These are phyloP conservation scores for Cicer judaicum DNA, from an alignment of 306 rosid species.

Conservation along the genomic window DNA sequence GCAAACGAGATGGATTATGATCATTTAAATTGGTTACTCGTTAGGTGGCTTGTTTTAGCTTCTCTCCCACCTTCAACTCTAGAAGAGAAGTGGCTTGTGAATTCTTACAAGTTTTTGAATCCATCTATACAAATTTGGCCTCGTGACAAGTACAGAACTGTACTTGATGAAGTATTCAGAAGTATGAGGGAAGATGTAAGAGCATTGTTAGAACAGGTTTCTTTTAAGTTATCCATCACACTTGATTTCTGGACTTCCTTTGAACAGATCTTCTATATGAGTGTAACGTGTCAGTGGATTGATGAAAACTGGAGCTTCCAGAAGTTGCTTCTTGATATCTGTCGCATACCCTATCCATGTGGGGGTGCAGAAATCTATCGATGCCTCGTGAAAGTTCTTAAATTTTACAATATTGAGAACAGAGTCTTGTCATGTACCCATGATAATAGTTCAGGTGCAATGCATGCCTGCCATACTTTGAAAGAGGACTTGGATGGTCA, in stretches of 20 bases:
- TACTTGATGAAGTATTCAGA: slow-evolving; percentile 72
- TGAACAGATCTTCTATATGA: slow-evolving; percentile 81
- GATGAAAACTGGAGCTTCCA: slow-evolving; percentile 90
- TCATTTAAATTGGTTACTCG: slow-evolving; percentile 89
- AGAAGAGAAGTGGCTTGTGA: slow-evolving; percentile 83
- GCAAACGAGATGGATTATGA: slow-evolving; percentile 75
- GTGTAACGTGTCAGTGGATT: slow-evolving; percentile 92
- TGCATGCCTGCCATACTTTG: slow-evolving; percentile 79
- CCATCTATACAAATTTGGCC: slow-evolving; percentile 91
- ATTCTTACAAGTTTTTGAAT: slow-evolving; percentile 85
- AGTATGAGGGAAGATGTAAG: slow-evolving; percentile 92
- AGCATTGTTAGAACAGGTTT: slow-evolving; percentile 68
- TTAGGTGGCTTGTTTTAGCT: slow-evolving; percentile 85
- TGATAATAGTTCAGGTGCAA: slow-evolving; percentile 73
- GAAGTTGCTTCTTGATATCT: slow-evolving; percentile 83
- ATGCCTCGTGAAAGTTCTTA: slow-evolving; percentile 71
- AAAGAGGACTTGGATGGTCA: slow-evolving; percentile 76
- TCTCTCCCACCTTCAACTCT: slow-evolving; percentile 86
- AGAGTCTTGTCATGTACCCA: slow-evolving; percentile 92
- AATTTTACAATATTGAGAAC: slow-evolving; percentile 75
- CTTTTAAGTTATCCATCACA: slow-evolving; percentile 83
- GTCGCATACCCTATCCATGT: slow-evolving; percentile 81
- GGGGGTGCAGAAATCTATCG: slow-evolving; percentile 76
- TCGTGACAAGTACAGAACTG: slow-evolving; percentile 65
- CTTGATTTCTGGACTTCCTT: slow-evolving; percentile 94